Evolutionary conservation across 352 stramenopile genomes (phyloP), one percentile per base, ranked within the genome.

Genomic region (Globisporangium emineosum): DNA sequence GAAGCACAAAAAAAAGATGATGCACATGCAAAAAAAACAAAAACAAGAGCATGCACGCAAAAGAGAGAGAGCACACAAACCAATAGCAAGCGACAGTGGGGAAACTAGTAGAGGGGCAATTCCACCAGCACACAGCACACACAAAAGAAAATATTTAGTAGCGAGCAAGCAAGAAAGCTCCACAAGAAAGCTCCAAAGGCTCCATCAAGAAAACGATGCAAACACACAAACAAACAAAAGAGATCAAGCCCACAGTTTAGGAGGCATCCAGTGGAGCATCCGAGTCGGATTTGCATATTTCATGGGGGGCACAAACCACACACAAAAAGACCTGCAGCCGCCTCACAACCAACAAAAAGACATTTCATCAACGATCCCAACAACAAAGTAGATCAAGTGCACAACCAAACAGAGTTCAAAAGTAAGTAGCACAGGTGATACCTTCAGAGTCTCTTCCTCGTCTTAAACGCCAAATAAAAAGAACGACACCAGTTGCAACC

Each of bases 401-500:
- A 56, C 45, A 52, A 51, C 32, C 21, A 59, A 43, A 29, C 42
- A 64, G 17, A 37, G 17, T 25, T 33, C 29, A 21, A 30, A 47
- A 47, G 17, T 23, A 47, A 47, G 17, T 23, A 47, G 40, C 25
- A 17, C 25, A 65, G 13, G 25, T 7, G 17, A 23, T 1, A 15
- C 21, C 15, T 30, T 19, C 25, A 13, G 40, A 62, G 29, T 19
- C 50, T 54, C 51, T 57, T 29, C 51, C n/a, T 45, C 51, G 51
- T 33, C 5, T 64, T 64, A 68, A 47, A 45, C 40, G 13, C 72
- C 73, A 73, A 86, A 84, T 23, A 86, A 69, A 70, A 87, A 85
- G 59, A 88, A 88, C 9, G 80, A 86, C 50, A 82, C 71, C 42
- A 89, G 54, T 53, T 81, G 77, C 25, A 86, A 59, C 80, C 80